Evolutionary conservation across 2,329 filamentous ascomycete species (phyloP).

Genomic region (Colletotrichum sp.): DNA sequence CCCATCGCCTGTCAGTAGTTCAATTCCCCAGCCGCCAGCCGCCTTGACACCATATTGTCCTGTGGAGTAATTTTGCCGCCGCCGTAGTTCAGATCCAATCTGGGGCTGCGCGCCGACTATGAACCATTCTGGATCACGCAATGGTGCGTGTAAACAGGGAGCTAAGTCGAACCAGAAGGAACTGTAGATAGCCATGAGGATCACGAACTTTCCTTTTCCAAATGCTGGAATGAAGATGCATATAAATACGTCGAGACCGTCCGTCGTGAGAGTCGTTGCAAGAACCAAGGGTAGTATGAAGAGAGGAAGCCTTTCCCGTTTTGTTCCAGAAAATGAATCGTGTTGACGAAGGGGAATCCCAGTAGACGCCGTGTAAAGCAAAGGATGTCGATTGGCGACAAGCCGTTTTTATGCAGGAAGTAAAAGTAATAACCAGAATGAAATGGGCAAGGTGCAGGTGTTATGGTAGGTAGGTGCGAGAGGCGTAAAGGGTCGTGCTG

Average conservation of each 20-base stretch:
- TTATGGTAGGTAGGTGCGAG: not conserved
- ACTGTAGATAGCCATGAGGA: not conserved
- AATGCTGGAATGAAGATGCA: slow-evolving; percentile 13
- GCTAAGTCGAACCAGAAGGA: not conserved
- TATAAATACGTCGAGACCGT: slow-evolving; percentile 20
- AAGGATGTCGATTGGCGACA: slow-evolving; percentile 19
- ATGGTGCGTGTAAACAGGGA: not conserved
- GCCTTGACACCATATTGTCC: not conserved
- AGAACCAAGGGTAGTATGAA: slow-evolving; percentile 19
- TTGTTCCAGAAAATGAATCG: slow-evolving; percentile 31
- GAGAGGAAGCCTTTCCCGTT: slow-evolving; percentile 24
- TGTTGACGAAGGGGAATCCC: slow-evolving; percentile 28
- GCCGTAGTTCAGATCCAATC: not conserved
- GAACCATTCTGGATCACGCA: not conserved
- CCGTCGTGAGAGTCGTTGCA: slow-evolving; percentile 23
- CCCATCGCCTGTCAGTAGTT: not conserved
- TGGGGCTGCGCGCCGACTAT: not conserved
- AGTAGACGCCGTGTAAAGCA: slow-evolving; percentile 31
- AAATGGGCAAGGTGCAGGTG: slow-evolving; percentile 8
- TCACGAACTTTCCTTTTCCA: slow-evolving; percentile 9
- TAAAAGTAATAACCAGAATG: slow-evolving; percentile 14
- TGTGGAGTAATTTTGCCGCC: not conserved
- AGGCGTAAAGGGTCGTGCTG: slow-evolving; percentile 8
- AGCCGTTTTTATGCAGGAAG: slow-evolving; percentile 21
- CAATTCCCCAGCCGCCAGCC: not conserved